Evolutionary conservation across 2,329 filamentous ascomycete species (phyloP).

Genomic region (Colletotrichum chrysophilum): DNA sequence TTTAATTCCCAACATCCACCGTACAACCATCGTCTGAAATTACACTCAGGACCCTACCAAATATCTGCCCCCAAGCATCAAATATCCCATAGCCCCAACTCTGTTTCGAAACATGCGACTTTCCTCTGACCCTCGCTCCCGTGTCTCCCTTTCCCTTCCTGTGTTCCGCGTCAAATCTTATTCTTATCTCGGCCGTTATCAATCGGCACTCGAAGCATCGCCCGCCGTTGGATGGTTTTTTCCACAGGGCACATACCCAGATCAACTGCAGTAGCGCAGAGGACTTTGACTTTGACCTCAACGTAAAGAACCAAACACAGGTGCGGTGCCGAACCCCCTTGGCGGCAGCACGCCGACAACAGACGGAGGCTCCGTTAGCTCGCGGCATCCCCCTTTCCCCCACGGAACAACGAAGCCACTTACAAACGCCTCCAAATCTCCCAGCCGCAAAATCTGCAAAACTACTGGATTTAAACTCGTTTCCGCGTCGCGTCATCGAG

Average conservation of each 20-base stretch:
- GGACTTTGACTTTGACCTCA: background rate
- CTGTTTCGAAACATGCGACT: constrained; percentile 12
- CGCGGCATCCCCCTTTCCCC: background rate
- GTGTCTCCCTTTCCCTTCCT: background rate
- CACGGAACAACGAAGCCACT: background rate
- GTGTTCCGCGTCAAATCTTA: background rate
- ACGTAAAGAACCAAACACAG: background rate
- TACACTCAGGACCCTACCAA: background rate
- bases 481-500: background rate
- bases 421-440: background rate
- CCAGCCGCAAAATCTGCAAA: background rate
- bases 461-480: background rate
- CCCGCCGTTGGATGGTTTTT: background rate
- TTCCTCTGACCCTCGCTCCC: background rate
- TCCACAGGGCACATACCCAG: too few relatives aligned
- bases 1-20: background rate
- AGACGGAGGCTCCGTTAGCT: background rate
- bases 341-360: background rate
- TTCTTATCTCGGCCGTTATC: background rate
- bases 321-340: background rate
- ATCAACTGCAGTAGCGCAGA: background rate
- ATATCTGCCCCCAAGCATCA: background rate
- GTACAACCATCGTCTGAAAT: background rate
- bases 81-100: background rate
- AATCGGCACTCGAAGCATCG: background rate